Evolutionary conservation across 371 early-diverging fungal species (phyloP), one percentile per base, ranked within the genome.

Genomic region (Actinomucor elegans): DNA sequence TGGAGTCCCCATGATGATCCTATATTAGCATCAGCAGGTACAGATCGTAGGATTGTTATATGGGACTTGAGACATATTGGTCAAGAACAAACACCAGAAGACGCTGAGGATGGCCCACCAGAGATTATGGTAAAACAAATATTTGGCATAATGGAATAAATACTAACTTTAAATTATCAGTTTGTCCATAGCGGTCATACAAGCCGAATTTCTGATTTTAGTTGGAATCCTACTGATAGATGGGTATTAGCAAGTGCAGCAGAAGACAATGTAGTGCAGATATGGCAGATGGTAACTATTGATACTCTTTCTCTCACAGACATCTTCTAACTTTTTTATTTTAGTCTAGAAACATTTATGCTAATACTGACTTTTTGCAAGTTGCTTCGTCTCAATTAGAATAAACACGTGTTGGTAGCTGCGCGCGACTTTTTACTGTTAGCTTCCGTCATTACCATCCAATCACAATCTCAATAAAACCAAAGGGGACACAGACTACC

Each of bases 141-240:
- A 54, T 9, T 2, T 17, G 31, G 17, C 26, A 40, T 23, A 14
- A 44, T 38, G 44, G 47, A 48, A 15, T 40, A 43, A 36, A 26
- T 24, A 6, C 26, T 59, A 59, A 52, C 49, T 35, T 47, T 34
- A 51, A 20, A 24, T 17, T 8, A 20, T 15, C 18, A 89, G 89
- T 99, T 99, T 82, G 85, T 99, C 37, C 99, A 99, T 66, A 97
- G 97, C 46, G 99, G 99, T 20, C 99, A 99, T 70, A 99, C 99
- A 18, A 91, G 90, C 79, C 88, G 88, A 64, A 93, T 99, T 29
- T 88, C 93, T 29, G 99, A 99, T 69, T 87, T 99, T 54, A 83
- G 87, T 38, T 99, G 99, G 99, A 99, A 98, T 82, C 90, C 85
- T 52, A 84, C 92, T 58, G 94, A 94, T 57, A 93, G 90, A 27